phyloP scores from a whole-genome alignment of 345 rosid genomes.

The Ailanthus altissimus region DNA sequence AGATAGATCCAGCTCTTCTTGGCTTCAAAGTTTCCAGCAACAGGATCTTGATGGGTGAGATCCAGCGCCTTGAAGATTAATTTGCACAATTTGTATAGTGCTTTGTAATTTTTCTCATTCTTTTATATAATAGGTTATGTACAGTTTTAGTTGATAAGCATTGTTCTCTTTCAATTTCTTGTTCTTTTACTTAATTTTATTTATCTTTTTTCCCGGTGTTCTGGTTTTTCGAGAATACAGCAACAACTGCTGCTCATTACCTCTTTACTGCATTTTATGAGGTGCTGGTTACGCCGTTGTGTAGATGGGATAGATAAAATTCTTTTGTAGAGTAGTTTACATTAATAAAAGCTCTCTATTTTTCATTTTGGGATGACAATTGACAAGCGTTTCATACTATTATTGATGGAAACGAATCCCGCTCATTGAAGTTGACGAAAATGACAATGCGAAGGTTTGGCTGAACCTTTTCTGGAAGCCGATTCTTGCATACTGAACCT shows the following conservation, averaged over 20 bases:
- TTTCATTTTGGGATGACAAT: background rate
- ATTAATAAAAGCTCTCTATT: background rate
- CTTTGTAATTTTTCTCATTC: constrained; percentile 6
- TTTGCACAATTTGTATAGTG: background rate
- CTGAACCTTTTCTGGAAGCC: no score
- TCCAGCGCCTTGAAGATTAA: constrained; percentile 49
- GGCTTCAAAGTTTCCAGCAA: constrained; percentile 64
- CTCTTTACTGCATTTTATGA: background rate
- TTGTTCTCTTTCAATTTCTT: background rate
- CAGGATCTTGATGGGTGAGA: constrained; percentile 66
- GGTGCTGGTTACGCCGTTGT: background rate
- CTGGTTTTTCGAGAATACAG: background rate
- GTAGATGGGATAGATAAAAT: background rate
- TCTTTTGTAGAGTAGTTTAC: constrained; percentile 9
- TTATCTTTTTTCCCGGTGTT: background rate
- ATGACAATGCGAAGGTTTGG: no score
- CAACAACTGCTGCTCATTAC: background rate
- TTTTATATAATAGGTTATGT: constrained; percentile 19
- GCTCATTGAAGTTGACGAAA: no score
- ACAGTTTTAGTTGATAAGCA: constrained; percentile 8
- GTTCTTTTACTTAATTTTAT: background rate
- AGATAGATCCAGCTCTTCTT: constrained; percentile 57
- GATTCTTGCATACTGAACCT: no score
- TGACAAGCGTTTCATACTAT: no score
- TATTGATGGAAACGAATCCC: no score